Base-by-base conservation (phyloP, 73 alveolate genomes). In the Stentor coeruleus region DNA sequence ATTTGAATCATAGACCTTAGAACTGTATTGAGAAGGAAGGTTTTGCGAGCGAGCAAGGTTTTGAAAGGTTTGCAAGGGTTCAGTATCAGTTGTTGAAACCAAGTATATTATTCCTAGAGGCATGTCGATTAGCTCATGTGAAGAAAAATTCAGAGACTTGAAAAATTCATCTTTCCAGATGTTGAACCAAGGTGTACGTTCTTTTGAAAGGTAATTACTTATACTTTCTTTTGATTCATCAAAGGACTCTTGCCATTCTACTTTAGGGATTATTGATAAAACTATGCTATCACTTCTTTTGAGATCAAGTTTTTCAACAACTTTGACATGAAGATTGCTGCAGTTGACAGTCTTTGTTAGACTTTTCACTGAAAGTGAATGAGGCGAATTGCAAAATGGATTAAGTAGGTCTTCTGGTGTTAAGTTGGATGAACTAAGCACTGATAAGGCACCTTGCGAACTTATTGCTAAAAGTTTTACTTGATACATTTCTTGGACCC, bases 51-150 rank as follows among this genome's bases (percentile, higher is more conserved):
- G n/a, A 14, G 79, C n/a, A 14, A 66, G 33, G 37, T 37, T 66
- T 40, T 66, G 79, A 66, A 66, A 66, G 37, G 79, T 66, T 11
- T 20, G 40, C 79, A 66, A 33, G 15, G 79, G 79, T 1, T 66
- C 79, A 20, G 37, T 11, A 33, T 66, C 79, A 0, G 79, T 66
- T 66, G 79, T 66, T 11, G 79, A 66, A 33, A 40, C 79, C 79
- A 66, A 11, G 37, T 66, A 66, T 28, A 66, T 40, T 28, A 66
- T 66, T 0, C 40, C 36, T 40, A 66, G 37, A 0, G 79, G 79
- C 79, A 66, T 66, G 37, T 66, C 79, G 37, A 66, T 66, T 33
- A 66, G 2, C 79, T 66, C 79, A 66, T 66, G 79, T 28, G 36
- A 40, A 20, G 79, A 66, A 66, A 20, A 31, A 2, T 26, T 20